Conservation (phyloP, 805 yeast genomes). For the Pichia eremophila region DNA sequence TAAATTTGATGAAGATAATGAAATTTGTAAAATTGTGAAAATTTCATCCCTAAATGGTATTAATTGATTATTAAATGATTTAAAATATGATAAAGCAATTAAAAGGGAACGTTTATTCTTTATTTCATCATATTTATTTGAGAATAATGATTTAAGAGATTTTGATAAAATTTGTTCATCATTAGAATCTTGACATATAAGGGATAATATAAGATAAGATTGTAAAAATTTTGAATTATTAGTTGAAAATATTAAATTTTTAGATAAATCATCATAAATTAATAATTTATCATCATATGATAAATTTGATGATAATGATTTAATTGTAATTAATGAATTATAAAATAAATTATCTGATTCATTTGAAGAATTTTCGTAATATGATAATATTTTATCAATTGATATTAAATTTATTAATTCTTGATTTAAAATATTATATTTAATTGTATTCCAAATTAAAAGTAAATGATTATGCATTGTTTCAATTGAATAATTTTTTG, state of each 20-base stretch:
- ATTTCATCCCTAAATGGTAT: conserved; percentile 57
- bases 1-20: conserved; percentile 54
- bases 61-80: conserved; percentile 5
- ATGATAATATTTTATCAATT: conserved; percentile 18
- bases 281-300: conserved; percentile 6
- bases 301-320: conserved; percentile 31
- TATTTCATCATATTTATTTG: conserved; percentile 8
- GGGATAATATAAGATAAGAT: conserved; percentile 50
- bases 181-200: conserved; percentile 24
- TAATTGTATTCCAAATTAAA: conserved; percentile 77
- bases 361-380: conserved; percentile 24
- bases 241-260: conserved; percentile 28
- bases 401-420: conserved; percentile 33
- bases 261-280: conserved; percentile 37
- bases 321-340: conserved; percentile 36
- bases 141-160: conserved; percentile 35
- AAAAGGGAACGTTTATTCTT: conserved; percentile 6
- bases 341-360: conserved; percentile 29
- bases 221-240: conserved; percentile 47
- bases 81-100: conserved; percentile 10
- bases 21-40: conserved; percentile 56
- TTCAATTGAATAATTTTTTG: conserved; percentile 39
- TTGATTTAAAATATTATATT: conserved; percentile 80
- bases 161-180: conserved; percentile 30
- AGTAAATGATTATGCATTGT: conserved; percentile 55